Evolutionary conservation across 75 land plant genomes (phyloP), one percentile per base, ranked within the genome.

Genomic region (Ceratopteris richardii): DNA sequence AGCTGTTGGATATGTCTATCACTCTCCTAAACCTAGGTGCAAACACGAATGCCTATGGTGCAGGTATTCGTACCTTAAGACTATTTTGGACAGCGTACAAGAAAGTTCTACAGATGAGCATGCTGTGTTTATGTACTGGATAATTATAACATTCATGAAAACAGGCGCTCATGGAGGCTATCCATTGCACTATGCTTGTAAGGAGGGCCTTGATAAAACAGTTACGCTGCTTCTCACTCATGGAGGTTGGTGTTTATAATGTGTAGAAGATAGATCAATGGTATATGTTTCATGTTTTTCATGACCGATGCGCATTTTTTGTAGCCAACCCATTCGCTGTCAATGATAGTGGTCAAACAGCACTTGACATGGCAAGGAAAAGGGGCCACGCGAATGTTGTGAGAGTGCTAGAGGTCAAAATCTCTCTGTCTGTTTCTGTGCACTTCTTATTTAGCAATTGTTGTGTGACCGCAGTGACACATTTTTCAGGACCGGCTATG

Each of bases 151-250:
- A n/a, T n/a, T n/a, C n/a, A n/a, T n/a, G n/a, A n/a, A n/a, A n/a
- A 25, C 70, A 86, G 91, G 96, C 44, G 55, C 78, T 50, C 83
- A 82, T 59, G 87, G 72, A 46, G 98, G 98, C 31, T 83, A 83
- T 58, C 90, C 98, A 50, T 68, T 93, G 40, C 98, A 93, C 73
- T 90, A 93, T 82, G 97, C 97, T 56, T 86, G 90, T 18, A 93
- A 85, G 71, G 54, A 71, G 57, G 98, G 98, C 20, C 86, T 85
- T 57, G 82, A 80, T 26, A 69, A 70, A 61, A 85, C 85, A 27
- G 90, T 93, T 3, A 68, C 60, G 20, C 61, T 93, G 29, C 84
- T 93, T 57, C 84, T 93, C 51, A 65, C 86, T 16, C 63, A 68
- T 81, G 96, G 98, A 85, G 98, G 98, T 88, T 41, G 14, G 14